Percentiles rank a stretch among this genome's conserved stretches.
Evolutionary conservation across 2,329 filamentous ascomycete genomes (phyloP).

Genomic region (Teratosphaeria gauchensis): DNA sequence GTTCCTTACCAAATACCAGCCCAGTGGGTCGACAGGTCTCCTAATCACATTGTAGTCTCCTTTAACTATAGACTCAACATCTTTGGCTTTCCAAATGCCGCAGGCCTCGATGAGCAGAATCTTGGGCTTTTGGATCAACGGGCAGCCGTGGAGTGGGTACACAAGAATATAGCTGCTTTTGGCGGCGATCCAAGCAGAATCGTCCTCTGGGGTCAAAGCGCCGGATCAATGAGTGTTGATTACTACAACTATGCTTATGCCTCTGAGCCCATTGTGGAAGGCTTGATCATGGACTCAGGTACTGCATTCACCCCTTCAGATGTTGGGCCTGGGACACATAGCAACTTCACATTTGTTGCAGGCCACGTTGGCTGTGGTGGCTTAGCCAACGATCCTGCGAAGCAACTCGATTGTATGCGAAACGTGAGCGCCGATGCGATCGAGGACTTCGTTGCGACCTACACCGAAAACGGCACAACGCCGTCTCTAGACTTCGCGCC

Average conservation of each 20-base stretch:
- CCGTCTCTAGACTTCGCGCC: slow-evolving; percentile 13
- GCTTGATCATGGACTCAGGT: slow-evolving; percentile 39
- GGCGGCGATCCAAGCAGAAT: slow-evolving; percentile 30
- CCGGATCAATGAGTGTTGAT: slow-evolving; percentile 16
- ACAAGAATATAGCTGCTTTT: slow-evolving; percentile 32
- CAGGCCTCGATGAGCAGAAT: slow-evolving; percentile 25
- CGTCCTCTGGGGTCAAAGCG: slow-evolving; percentile 31
- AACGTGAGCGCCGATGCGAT: slow-evolving; percentile 22
- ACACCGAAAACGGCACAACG: slow-evolving; percentile 18
- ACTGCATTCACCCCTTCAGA: slow-evolving; percentile 20
- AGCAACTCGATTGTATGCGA: slow-evolving; percentile 30
- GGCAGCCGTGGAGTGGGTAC: slow-evolving; percentile 29
- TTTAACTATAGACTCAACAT: slow-evolving; percentile 29
- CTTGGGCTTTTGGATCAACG: slow-evolving; percentile 32
- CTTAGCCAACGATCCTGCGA: slow-evolving; percentile 8
- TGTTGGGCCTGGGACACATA: slow-evolving; percentile 19
- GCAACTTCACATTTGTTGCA: slow-evolving; percentile 31
- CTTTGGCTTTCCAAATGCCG: slow-evolving; percentile 30
- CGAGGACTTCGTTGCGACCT: slow-evolving; percentile 23
- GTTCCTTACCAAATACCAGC: slow-evolving; percentile 39
- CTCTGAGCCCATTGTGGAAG: slow-evolving; percentile 39
- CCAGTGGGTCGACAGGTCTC: slow-evolving; percentile 32
- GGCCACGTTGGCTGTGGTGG: slow-evolving; percentile 25
- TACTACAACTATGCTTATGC: background rate
- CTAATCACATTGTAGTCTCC: slow-evolving; percentile 1